Base-by-base conservation (phyloP, 2,329 filamentous ascomycete genomes). In the Seiridium unicorne region DNA sequence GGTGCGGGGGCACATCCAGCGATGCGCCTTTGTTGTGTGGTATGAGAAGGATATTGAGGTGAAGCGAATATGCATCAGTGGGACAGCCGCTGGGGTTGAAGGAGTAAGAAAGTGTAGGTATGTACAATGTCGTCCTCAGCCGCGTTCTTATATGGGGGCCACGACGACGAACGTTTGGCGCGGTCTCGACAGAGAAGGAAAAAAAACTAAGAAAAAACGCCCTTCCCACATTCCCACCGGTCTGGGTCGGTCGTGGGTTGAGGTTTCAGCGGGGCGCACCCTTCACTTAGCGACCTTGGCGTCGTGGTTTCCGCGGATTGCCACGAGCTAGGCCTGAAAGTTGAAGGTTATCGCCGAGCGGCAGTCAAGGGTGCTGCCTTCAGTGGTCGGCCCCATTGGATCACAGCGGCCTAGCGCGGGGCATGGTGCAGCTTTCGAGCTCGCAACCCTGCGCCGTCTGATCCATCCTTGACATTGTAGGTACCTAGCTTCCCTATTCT, bases 1-100 rank as follows among this genome's bases (percentile, higher is more conserved):
- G 64, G 53, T 47, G 60, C 65, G 61, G 60, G 68, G 77, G 77
- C 79, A 76, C 80, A 83, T 83, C 65, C 65, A 73, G 55, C 56
- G 65, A 71, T 73, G 76, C 70, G 77, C 74, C 74, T 56, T 53
- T 42, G 71, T 54, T 8, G 46, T 31, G 18, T 13, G n/a, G 34
- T 13, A 18, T 34, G 32, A 49, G 7, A 32, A 54, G 42, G 55
- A 13, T 57, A 44, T 47, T 18, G 42, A 34, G 35, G 38, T 38
- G 31, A 13, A 44, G 35, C 59, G 13, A 36, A 36, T 18, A 54
- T 26, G 26, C 59, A 61, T 61, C 47, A 40, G 59, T 32, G 18
- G 26, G 36, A 42, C 9, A 35, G 5, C 34, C 4, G 9, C 32
- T 32, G 18, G n/a, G 42, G 38, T 6, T 26, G 31, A 7, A 47